Base-by-base conservation (phyloP, 148 eudicot species). In the Arbutus unedo region DNA sequence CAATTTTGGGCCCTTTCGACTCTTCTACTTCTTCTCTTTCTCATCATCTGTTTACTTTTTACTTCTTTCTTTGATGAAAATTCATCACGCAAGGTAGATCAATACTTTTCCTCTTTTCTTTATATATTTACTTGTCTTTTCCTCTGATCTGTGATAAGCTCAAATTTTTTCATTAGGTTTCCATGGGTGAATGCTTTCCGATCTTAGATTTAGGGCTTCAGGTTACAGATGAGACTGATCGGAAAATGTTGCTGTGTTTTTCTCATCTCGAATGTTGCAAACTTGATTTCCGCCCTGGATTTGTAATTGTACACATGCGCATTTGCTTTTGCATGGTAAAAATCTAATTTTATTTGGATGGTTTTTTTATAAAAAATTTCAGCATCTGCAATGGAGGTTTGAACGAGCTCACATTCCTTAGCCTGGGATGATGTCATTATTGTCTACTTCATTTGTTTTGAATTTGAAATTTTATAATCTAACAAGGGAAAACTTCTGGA, bases 181-280 rank as follows among this genome's bases (percentile, higher is more conserved):
- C 48, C 49, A 6, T 13, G 47, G 48, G n/a, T 3, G 19, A 16
- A 70, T 70, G 47, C 48, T 70, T 38, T 38, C 45, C 14, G 41
- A 70, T 70, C 74, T 70, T 66, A 66, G 71, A 66, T 66, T 66
- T 66, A 25, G 71, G 43, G 71, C 71, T 31, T 66, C 71, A 31
- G 44, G 23, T 64, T 23, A 64, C 15, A 25, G 70, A 38, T 64
- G 70, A 62, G 13, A 41, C 19, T 6, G 47, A 68, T 68, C 2
- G 19, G 19, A 68, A 68, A 14, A 38, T 68, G 74, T 68, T 68
- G 47, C 44, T 14, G 14, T 9, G 74, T 38, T 70, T 56, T 41
- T 70, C 48, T 68, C n/a, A 41, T 16, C 15, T 64, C 4, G 16
- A 15, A 16, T 15, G n/a, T 13, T 70, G 74, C 74, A 70, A 38